Evolutionary conservation across 2,329 filamentous ascomycete genomes (phyloP), one percentile per base, ranked within the genome.

Genomic region (Aspergillus thermomutatus): DNA sequence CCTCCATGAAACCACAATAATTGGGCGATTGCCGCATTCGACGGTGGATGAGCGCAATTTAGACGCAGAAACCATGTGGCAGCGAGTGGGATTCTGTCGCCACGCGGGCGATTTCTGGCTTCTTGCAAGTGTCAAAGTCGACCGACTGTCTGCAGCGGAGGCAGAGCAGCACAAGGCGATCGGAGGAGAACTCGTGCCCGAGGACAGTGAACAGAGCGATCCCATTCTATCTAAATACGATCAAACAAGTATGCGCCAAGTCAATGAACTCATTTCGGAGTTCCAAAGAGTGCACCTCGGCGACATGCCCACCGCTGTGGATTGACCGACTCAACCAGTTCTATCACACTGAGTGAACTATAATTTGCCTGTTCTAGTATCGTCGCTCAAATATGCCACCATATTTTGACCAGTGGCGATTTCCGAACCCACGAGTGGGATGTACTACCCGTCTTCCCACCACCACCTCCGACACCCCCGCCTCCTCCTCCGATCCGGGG

Each of bases 241-340:
- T 54, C 71, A 76, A 54, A 75, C 73, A 0, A 75, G 73, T 55
- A 75, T 75, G 73, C 66, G 68, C 5, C 73, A 76, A 54, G 67
- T 75, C 10, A 75, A 75, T 53, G 68, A 73, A 43, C 57, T 75
- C n/a, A 75, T 75, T 23, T 65, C 65, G 45, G 68, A 66, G 1
- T 74, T 75, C 52, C 66, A 71, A 48, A 68, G 49, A 40, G 55
- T 53, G 17, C n/a, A 23, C 43, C 21, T 46, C 37, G 48, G 37
- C 50, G 41, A 54, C 48, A 4, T 25, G 4, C 7, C 26, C n/a
- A 7, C 43, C 11, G 19, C 23, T 25, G 43, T 21, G 11, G 43
- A 46, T 26, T 46, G 43, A 46, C 31, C 31, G 31, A 37, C 31
- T 17, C 31, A 37, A 17, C 5, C 31, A 37, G 2, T 37, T 17